A percentile compares a stretch with the other conserved stretches of the same genome.
phyloP scores from a whole-genome alignment of 2,329 filamentous ascomycete genomes.

The Alternaria arbusti region DNA sequence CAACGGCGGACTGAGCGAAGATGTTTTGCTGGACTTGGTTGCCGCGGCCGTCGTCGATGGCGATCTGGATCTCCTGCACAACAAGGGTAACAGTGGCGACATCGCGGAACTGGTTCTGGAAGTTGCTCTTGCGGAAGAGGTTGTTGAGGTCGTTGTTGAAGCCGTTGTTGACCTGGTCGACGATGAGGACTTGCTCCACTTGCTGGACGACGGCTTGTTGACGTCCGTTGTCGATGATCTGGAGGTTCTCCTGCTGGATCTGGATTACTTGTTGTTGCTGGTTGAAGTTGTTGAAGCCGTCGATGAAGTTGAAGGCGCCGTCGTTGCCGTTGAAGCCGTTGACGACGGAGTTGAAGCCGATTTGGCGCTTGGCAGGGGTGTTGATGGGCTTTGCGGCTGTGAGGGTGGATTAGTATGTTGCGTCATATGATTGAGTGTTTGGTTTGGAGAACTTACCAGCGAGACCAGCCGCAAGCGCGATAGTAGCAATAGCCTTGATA shows the following conservation, averaged over 20 bases:
- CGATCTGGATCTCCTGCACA: slow-evolving; percentile 39
- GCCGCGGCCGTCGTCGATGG: slow-evolving; percentile 33
- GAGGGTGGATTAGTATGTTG: slow-evolving; percentile 18
- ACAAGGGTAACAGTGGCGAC: slow-evolving; percentile 36
- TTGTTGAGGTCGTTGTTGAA: slow-evolving; percentile 41
- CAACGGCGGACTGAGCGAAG: slow-evolving; percentile 36
- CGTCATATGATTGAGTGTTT: not conserved
- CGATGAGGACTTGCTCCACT: slow-evolving; percentile 36
- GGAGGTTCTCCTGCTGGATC: slow-evolving; percentile 35
- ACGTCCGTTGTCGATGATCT: slow-evolving; percentile 33
- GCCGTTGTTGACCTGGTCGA: slow-evolving; percentile 38
- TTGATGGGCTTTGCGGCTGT: slow-evolving; percentile 38
- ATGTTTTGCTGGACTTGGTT: slow-evolving; percentile 30
- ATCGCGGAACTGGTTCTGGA: slow-evolving; percentile 26
- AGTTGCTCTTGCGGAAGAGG: slow-evolving; percentile 39
- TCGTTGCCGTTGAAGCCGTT: slow-evolving; percentile 26
- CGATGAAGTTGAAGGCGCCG: slow-evolving; percentile 39
- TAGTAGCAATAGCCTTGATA: slow-evolving; percentile 31
- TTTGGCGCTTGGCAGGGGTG: slow-evolving; percentile 23
- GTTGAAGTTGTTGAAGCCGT: slow-evolving; percentile 41
- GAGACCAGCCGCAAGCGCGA: slow-evolving; percentile 43
- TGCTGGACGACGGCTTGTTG: slow-evolving; percentile 35
- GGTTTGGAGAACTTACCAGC: slow-evolving; percentile 30
- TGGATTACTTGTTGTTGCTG: slow-evolving; percentile 38
- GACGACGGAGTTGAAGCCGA: slow-evolving; percentile 19